A percentile compares a stretch with the other conserved stretches of the same genome.
Evolutionary conservation across 345 rosid genomes (phyloP).

Genomic region (Boechera divaricarpa): DNA sequence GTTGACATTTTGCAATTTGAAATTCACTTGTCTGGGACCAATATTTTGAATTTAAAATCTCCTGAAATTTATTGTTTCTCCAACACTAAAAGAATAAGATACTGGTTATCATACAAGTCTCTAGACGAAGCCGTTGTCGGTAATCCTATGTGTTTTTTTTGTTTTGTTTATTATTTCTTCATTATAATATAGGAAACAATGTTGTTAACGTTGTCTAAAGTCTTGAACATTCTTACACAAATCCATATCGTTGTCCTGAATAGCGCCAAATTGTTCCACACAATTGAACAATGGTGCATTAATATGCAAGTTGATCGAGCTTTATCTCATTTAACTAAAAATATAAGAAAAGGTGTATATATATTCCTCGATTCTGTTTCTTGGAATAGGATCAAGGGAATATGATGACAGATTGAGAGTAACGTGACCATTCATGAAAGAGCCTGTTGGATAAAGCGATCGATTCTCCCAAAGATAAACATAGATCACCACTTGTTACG

Average conservation of each 20-base stretch:
- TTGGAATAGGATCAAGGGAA: constrained; percentile 38
- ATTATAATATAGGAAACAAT: neutral
- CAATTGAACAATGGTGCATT: neutral
- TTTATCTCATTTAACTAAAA: constrained; percentile 4
- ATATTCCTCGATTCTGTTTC: constrained; percentile 30
- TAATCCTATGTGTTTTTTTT: neutral
- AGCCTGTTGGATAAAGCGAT: constrained; percentile 36
- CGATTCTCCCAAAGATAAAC: constrained; percentile 32
- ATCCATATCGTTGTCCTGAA: neutral
- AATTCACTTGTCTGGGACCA: constrained; percentile 23
- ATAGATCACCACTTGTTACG: constrained; percentile 39
- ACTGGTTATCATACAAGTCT: constrained; percentile 20
- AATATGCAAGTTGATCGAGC: neutral
- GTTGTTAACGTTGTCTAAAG: neutral
- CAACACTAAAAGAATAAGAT: neutral
- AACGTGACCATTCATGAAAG: constrained; percentile 35
- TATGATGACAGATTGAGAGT: constrained; percentile 40
- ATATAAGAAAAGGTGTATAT: neutral
- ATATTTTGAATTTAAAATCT: neutral
- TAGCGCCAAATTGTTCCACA: neutral
- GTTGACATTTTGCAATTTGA: constrained; percentile 23
- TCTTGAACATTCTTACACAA: neutral
- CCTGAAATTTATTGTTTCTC: neutral
- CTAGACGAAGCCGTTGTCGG: neutral
- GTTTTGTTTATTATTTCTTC: neutral